A percentile compares a stretch with the other conserved stretches of the same genome.
Evolutionary conservation across 148 eudicot genomes (phyloP).

Genomic region (Spergularia bocconei): DNA sequence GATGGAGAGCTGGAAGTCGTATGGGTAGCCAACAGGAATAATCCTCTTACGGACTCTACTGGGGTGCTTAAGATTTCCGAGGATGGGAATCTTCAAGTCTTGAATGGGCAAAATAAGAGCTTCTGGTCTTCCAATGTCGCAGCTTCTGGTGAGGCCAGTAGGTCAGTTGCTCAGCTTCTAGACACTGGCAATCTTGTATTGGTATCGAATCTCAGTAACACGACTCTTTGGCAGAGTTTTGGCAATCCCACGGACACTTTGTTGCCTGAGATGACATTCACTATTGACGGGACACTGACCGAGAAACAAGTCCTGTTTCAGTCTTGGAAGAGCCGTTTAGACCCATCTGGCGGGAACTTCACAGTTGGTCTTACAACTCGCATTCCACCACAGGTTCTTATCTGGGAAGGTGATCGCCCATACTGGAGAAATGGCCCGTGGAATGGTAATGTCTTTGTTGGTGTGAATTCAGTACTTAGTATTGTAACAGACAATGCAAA

Average conservation of each 20-base stretch:
- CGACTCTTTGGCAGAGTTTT: conserved; percentile 36
- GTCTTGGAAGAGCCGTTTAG: conserved; percentile 43
- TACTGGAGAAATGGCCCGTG: conserved; percentile 48
- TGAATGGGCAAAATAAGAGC: conserved; percentile 23
- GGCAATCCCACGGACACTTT: conserved; percentile 32
- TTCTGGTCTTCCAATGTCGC: conserved; percentile 43
- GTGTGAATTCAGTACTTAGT: conserved; percentile 5
- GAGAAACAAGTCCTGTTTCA: background rate
- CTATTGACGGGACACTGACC: background rate
- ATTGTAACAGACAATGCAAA: conserved; percentile 12
- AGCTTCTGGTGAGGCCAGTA: background rate
- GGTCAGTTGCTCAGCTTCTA: conserved; percentile 25
- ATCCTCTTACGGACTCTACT: conserved; percentile 32
- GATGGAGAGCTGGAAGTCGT: conserved; percentile 22
- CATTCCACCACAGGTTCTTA: conserved; percentile 21
- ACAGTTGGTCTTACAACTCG: conserved; percentile 19
- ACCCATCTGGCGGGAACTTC: conserved; percentile 46
- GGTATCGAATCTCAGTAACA: conserved; percentile 9
- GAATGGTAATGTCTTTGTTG: conserved; percentile 33
- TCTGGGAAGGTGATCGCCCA: conserved; percentile 36
- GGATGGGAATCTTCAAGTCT: conserved; percentile 37
- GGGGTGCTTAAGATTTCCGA: conserved; percentile 30
- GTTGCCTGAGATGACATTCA: conserved; percentile 27
- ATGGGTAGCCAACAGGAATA: conserved; percentile 53
- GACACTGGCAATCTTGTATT: conserved; percentile 43